Conservation (phyloP, 805 yeast species). For the Ogataea minuta region DNA sequence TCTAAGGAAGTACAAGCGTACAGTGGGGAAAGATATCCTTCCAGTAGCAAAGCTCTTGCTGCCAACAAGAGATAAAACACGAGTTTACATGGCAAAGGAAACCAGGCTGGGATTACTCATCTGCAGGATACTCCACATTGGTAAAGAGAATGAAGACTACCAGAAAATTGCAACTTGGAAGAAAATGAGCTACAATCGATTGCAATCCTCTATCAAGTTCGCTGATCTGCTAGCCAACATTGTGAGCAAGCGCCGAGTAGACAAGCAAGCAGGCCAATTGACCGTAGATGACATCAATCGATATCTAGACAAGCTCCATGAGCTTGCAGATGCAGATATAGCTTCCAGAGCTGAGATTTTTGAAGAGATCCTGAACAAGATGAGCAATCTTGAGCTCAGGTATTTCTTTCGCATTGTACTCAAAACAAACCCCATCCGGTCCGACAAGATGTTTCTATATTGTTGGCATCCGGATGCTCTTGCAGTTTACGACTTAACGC, state of each 20-base stretch:
- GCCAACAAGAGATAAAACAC: constrained; percentile 58
- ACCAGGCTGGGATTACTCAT: constrained; percentile 51
- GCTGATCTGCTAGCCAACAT: constrained; percentile 49
- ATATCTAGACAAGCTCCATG: constrained; percentile 44
- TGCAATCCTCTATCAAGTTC: constrained; percentile 41
- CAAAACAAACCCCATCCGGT: constrained; percentile 56
- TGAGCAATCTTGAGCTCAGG: constrained; percentile 37
- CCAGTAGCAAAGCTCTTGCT: constrained; percentile 63
- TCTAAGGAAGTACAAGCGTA: constrained; percentile 47
- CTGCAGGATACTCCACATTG: constrained; percentile 52
- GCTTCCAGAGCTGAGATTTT: constrained; percentile 7
- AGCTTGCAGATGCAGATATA: constrained; percentile 13
- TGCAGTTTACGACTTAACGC: constrained; percentile 60
- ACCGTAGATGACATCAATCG: constrained; percentile 51
- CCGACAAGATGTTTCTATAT: constrained; percentile 55
- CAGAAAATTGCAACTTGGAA: constrained; percentile 48
- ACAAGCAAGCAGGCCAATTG: constrained; percentile 33
- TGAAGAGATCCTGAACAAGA: constrained; percentile 46
- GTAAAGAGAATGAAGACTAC: constrained; percentile 62
- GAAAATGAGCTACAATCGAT: constrained; percentile 35
- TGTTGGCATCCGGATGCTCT: constrained; percentile 81
- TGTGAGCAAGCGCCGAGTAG: constrained; percentile 48
- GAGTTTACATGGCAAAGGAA: constrained; percentile 62
- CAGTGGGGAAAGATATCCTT: constrained; percentile 61
- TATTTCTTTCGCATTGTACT: constrained; percentile 70